These are phyloP conservation scores for Aureobasidium sp. DNA, from an alignment of 2,329 filamentous ascomycete genomes.

Conservation along the genomic window DNA sequence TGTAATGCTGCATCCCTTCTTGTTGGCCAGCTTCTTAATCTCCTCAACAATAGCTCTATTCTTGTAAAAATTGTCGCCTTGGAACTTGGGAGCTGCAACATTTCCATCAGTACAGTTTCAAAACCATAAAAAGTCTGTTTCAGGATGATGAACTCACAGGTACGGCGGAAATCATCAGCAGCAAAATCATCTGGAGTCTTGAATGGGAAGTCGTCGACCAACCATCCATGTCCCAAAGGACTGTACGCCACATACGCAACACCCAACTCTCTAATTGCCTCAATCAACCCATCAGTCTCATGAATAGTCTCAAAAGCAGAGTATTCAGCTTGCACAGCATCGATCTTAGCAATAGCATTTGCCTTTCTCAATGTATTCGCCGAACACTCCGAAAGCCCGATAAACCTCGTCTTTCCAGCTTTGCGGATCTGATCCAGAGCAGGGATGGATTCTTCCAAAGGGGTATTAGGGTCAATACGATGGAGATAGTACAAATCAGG, in stretches of 20 bases:
- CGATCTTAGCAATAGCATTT: constrained; percentile 38
- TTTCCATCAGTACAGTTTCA: no score
- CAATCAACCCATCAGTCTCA: constrained; percentile 35
- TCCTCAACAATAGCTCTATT: constrained; percentile 25
- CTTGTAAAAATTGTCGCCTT: constrained; percentile 25
- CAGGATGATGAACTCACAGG: not conserved
- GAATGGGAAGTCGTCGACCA: constrained; percentile 34
- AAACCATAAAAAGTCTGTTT: no score
- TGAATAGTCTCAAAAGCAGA: constrained; percentile 42
- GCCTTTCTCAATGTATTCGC: constrained; percentile 44
- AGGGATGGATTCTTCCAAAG: constrained; percentile 41
- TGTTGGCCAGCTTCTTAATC: constrained; percentile 2
- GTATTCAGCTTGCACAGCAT: constrained; percentile 47
- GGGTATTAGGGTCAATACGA: constrained; percentile 37
- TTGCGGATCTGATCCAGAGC: constrained; percentile 42
- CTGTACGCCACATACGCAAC: constrained; percentile 33
- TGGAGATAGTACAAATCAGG: constrained; percentile 39
- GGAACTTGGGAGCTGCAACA: constrained; percentile 22
- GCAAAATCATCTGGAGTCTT: constrained; percentile 32
- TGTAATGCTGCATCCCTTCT: not conserved
- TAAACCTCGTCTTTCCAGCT: constrained; percentile 44
- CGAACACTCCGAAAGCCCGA: constrained; percentile 44
- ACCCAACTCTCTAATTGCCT: constrained; percentile 40
- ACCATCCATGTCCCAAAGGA: constrained; percentile 35
- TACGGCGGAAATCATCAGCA: constrained; percentile 23